Evolutionary conservation across 495 filamentous ascomycete genomes (phyloP).

Genomic region (Penicillium lagena): DNA sequence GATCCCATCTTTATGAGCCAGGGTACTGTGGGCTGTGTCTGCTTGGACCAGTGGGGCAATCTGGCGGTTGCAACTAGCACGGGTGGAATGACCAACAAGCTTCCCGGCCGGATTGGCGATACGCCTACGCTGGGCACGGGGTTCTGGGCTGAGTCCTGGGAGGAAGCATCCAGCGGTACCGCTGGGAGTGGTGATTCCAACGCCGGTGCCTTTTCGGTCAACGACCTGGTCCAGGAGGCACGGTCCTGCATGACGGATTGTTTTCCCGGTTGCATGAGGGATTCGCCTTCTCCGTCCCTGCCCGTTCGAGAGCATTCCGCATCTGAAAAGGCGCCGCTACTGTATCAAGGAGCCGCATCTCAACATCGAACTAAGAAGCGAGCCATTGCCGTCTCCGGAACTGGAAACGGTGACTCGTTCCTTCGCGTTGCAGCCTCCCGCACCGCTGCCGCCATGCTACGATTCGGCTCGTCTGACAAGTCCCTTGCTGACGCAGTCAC

Average conservation of each 20-base stretch:
- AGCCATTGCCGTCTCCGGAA: slow-evolving; percentile 72
- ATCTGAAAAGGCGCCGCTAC: neutral
- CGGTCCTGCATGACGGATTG: slow-evolving; percentile 40
- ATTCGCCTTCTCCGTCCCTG: no score
- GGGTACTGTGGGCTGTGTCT: slow-evolving; percentile 80
- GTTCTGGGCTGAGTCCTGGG: slow-evolving; percentile 86
- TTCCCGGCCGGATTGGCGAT: slow-evolving; percentile 79
- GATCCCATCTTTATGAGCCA: slow-evolving; percentile 43
- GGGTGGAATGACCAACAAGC: slow-evolving; percentile 84
- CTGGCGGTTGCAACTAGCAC: slow-evolving; percentile 79
- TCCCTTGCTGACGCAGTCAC: slow-evolving; percentile 45
- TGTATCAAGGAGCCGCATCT: slow-evolving; percentile 2
- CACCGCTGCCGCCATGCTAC: slow-evolving; percentile 64
- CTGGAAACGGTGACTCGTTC: slow-evolving; percentile 88
- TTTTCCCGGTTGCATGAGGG: slow-evolving; percentile 24
- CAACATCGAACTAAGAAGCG: slow-evolving; percentile 12
- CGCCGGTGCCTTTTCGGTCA: neutral
- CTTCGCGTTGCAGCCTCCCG: slow-evolving; percentile 65
- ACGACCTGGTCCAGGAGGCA: slow-evolving; percentile 1
- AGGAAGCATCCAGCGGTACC: slow-evolving; percentile 17
- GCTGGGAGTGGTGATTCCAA: no score
- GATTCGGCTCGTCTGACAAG: slow-evolving; percentile 38
- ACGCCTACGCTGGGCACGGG: slow-evolving; percentile 82
- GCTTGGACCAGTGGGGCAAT: slow-evolving; percentile 65
- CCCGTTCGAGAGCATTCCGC: no score